Percentiles rank a stretch among this genome's conserved stretches.
Conservation (phyloP, 2,329 filamentous ascomycete genomes). For the Trichoderma breve region DNA sequence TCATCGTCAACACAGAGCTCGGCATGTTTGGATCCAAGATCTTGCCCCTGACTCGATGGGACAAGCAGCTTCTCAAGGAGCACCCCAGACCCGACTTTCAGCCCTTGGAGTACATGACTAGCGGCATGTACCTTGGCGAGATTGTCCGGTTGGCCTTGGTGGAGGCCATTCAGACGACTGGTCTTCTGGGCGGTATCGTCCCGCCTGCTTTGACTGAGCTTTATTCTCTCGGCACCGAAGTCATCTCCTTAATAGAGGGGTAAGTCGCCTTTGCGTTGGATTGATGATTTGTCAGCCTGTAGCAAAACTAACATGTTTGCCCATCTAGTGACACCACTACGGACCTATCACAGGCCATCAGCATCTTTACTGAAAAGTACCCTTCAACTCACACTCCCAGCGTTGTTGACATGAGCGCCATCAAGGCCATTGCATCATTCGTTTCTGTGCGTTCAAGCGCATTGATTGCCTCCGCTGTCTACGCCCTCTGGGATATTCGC, state of each 20-base stretch:
- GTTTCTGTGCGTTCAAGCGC: conserved; percentile 59
- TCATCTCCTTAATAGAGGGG: conserved; percentile 57
- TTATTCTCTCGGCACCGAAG: conserved; percentile 61
- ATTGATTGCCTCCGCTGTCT: conserved; percentile 57
- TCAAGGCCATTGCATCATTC: conserved; percentile 53
- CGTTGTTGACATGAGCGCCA: conserved; percentile 47
- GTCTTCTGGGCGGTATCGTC: conserved; percentile 55
- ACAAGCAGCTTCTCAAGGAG: conserved; percentile 48
- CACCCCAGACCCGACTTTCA: conserved; percentile 60
- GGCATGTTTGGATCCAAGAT: conserved; percentile 63
- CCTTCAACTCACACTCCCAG: conserved; percentile 44
- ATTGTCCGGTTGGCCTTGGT: conserved; percentile 57
- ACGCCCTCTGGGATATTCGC: conserved; percentile 58
- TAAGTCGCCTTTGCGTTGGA: conserved; percentile 36
- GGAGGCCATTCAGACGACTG: conserved; percentile 56
- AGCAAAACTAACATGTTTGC: conserved; percentile 25
- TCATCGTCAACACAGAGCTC: conserved; percentile 66
- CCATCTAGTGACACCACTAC: conserved; percentile 43
- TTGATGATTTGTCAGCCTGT: not conserved
- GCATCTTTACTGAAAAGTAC: conserved; percentile 50
- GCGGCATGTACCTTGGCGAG: conserved; percentile 66
- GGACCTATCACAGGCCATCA: conserved; percentile 43
- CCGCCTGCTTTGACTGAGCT: conserved; percentile 51
- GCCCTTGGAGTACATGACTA: conserved; percentile 60
- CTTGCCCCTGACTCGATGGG: conserved; percentile 62